Evolutionary conservation across 768 basidiomycete genomes (phyloP).

Genomic region (Clitopilus hobsonii): DNA sequence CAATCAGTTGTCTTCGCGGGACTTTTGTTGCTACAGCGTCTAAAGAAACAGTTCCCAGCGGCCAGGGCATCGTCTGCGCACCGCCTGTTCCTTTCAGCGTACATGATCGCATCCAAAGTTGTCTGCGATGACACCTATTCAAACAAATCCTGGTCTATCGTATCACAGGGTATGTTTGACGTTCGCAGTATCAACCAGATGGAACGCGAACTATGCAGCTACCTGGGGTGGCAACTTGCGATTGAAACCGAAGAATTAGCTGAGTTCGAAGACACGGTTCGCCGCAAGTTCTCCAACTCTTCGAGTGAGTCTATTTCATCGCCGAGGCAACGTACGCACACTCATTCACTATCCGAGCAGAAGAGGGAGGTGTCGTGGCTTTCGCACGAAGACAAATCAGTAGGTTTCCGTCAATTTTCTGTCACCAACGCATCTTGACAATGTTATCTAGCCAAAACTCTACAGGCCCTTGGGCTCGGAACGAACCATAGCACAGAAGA

Average conservation of each 20-base stretch:
- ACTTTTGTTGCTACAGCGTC: constrained; percentile 64
- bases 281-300: background rate
- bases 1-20: constrained; percentile 66
- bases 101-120: constrained; percentile 89
- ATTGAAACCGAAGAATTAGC: constrained; percentile 58
- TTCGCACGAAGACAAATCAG: too few relatives aligned
- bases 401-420: too few relatives aligned
- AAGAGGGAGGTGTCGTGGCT: too few relatives aligned
- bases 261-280: constrained; percentile 47
- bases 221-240: constrained; percentile 88
- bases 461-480: too few relatives aligned
- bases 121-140: constrained; percentile 93
- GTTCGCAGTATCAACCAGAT: constrained; percentile 93
- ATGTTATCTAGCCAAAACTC: too few relatives aligned
- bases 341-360: too few relatives aligned
- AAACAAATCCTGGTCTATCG: constrained; percentile 89
- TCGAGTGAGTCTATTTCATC: too few relatives aligned
- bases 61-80: constrained; percentile 89
- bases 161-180: constrained; percentile 82
- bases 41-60: constrained; percentile 87
- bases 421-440: too few relatives aligned
- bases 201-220: constrained; percentile 91
- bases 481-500: too few relatives aligned
- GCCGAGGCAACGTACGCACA: too few relatives aligned
- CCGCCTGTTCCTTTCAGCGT: constrained; percentile 84